Evolutionary conservation across 1,284 basidiomycete genomes (phyloP).

Genomic region (Phlebopus sp.): DNA sequence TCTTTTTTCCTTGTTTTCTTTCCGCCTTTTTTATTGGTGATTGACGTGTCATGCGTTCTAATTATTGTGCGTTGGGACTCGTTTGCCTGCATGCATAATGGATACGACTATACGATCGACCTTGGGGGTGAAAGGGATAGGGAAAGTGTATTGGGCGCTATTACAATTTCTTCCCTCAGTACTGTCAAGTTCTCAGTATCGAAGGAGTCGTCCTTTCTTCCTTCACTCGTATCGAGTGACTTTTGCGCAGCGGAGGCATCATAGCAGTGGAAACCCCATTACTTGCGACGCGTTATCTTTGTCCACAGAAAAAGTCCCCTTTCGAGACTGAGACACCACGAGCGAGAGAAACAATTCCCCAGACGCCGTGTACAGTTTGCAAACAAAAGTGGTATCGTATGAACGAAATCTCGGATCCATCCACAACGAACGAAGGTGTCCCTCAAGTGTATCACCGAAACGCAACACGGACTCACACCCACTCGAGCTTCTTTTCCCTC

Average conservation of each 20-base stretch:
- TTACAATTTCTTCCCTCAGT: slow-evolving; percentile 29
- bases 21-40: too few relatives aligned
- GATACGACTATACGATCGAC: too few relatives aligned
- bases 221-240: slow-evolving; percentile 31
- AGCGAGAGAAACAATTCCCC: neutral
- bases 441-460: too few relatives aligned
- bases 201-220: slow-evolving; percentile 42
- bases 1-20: too few relatives aligned
- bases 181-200: slow-evolving; percentile 33
- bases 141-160: slow-evolving; percentile 38
- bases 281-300: too few relatives aligned
- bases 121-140: slow-evolving; percentile 33
- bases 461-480: neutral
- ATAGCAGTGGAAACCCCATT: too few relatives aligned
- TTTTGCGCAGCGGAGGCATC: neutral
- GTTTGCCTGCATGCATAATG: too few relatives aligned
- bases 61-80: neutral
- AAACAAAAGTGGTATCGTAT: too few relatives aligned
- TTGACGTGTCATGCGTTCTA: too few relatives aligned
- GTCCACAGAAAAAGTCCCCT: too few relatives aligned
- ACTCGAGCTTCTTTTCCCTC: slow-evolving; percentile 22
- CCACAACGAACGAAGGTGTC: too few relatives aligned
- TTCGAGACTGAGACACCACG: neutral
- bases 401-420: too few relatives aligned
- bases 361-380: neutral